phyloP scores from a whole-genome alignment of 1,139 yeast genomes.

The Barnettozyma hawaiiensis region DNA sequence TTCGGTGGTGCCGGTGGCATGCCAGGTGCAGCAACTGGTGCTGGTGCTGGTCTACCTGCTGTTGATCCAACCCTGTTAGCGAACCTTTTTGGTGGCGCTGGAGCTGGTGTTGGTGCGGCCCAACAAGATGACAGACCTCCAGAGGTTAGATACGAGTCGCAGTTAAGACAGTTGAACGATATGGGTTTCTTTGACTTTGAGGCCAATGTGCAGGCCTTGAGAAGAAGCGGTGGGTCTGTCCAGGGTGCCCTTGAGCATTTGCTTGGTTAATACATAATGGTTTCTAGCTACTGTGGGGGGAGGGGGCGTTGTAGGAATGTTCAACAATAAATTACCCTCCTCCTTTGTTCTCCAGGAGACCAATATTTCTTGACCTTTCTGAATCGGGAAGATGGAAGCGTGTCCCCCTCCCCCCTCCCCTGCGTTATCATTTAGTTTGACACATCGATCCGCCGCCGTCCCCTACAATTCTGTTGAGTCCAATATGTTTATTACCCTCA shows the following conservation, averaged over 20 bases:
- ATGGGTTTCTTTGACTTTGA: constrained; percentile 96
- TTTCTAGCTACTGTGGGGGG: neutral
- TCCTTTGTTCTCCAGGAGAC: neutral
- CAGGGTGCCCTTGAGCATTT: constrained; percentile 94
- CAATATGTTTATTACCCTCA: too few relatives aligned
- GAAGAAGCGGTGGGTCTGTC: constrained; percentile 95
- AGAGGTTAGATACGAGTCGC: constrained; percentile 88
- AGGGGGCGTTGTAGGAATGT: neutral
- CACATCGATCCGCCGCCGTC: too few relatives aligned
- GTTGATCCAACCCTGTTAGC: constrained; percentile 36
- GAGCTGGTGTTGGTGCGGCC: constrained; percentile 28
- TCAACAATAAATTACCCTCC: too few relatives aligned
- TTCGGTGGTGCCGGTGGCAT: constrained; percentile 11
- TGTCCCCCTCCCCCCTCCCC: neutral
- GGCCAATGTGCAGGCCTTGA: constrained; percentile 80
- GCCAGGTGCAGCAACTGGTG: constrained; percentile 20
- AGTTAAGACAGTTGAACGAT: constrained; percentile 87
- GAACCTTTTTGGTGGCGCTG: constrained; percentile 36
- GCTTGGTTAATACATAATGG: constrained; percentile 36
- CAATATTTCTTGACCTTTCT: neutral
- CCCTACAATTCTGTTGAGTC: too few relatives aligned
- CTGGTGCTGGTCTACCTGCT: constrained; percentile 20
- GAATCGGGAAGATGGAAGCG: neutral
- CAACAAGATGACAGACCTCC: constrained; percentile 85
- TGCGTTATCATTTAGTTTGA: neutral